Evolutionary conservation across 2,329 filamentous ascomycete genomes (phyloP), one percentile per base, ranked within the genome.

Genomic region (Cryphonectria nitschkei): DNA sequence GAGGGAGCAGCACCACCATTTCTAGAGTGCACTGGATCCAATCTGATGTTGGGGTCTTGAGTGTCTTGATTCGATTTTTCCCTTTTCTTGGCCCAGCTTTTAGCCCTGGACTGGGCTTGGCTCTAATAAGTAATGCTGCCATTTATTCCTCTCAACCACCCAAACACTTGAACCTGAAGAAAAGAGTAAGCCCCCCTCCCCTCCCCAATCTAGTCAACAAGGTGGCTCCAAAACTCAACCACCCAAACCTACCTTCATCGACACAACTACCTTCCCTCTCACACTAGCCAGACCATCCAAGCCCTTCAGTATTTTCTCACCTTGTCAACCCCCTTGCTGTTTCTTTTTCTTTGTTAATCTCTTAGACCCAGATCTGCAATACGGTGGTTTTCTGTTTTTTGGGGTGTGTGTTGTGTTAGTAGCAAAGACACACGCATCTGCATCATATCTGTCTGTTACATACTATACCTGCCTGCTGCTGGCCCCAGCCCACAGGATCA

Each of bases 71-170:
- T 32, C 5, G 43, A 46, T 16, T 43, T 9, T 50, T 50, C 16
- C 22, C 43, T 32, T 29, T 29, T 56, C 54, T n/a, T 39, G 19
- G 58, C 32, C 58, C 13, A 11, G 58, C 22, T 39, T 39, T 16
- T n/a, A 22, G 32, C 58, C 11, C 16, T 37, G 34, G 58, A 37
- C 22, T 39, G 32, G 22, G 19, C n/a, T 39, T 39, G 58, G 32
- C 19, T 61, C 58, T 19, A 61, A 22, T 22, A 39, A 61, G 11
- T 61, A 61, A 39, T 61, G 37, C 58, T 39, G 34, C 58, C 58
- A 11, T 39, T 22, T 50, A 11, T 50, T 3, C 46, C 5, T 0
- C 41, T 14, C 13, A 13, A 13, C 11, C 41, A 43, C 43, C 19
- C 43, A 46, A 16, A 32, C 56, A 37, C 56, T 32, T 8, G n/a